A percentile compares a stretch with the other conserved stretches of the same genome.
phyloP scores from a whole-genome alignment of 345 rosid species.

The Rhizophora apiculata region DNA sequence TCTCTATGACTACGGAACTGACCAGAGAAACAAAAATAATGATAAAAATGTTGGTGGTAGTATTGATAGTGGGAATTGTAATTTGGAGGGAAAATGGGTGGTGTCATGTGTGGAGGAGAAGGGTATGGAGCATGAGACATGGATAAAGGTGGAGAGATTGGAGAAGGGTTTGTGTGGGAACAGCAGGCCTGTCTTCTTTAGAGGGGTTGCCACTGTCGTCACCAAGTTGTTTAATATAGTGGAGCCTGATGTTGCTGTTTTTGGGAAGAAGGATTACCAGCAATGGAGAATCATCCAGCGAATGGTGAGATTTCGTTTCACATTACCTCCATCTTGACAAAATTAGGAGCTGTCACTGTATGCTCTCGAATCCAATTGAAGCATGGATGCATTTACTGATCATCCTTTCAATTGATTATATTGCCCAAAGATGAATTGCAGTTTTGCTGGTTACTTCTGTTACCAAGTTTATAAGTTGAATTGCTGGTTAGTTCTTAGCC shows the following conservation, averaged over 20 bases:
- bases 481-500: background rate
- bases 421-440: too few relatives aligned
- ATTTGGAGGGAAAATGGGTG: conserved; percentile 21
- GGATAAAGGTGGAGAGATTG: conserved; percentile 83
- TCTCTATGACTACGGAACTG: conserved; percentile 55
- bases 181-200: conserved; percentile 79
- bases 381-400: too few relatives aligned
- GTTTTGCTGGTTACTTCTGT: background rate
- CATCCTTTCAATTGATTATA: too few relatives aligned
- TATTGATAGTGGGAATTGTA: background rate
- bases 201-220: conserved; percentile 85
- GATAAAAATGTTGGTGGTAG: background rate
- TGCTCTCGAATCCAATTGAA: too few relatives aligned
- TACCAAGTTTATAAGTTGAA: background rate
- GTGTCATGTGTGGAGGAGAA: conserved; percentile 64
- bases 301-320: conserved; percentile 42
- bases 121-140: conserved; percentile 76
- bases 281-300: conserved; percentile 68
- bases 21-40: background rate
- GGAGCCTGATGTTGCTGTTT: conserved; percentile 79
- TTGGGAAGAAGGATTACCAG: conserved; percentile 90
- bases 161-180: conserved; percentile 89
- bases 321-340: too few relatives aligned
- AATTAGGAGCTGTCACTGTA: too few relatives aligned
- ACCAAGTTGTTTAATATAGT: conserved; percentile 81